Conservation (phyloP, 345 rosid genomes). For the Populus euphratica region DNA sequence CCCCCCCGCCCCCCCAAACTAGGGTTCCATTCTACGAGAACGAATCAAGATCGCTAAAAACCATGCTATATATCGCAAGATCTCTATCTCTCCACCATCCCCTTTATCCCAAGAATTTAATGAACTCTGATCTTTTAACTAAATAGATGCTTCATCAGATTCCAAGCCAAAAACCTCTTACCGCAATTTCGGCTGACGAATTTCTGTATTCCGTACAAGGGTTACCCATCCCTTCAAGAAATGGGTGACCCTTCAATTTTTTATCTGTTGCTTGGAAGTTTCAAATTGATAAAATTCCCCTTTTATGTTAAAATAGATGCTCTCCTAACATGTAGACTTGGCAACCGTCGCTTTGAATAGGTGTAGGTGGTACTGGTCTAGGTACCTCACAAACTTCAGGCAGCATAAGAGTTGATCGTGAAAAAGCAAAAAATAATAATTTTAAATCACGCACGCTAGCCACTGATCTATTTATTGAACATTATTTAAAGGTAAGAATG, state of each 20-base stretch:
- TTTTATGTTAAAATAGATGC: background rate
- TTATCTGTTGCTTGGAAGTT: background rate
- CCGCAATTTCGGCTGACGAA: background rate
- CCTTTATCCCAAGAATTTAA: background rate
- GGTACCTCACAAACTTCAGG: background rate
- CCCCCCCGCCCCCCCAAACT: conserved; percentile 5
- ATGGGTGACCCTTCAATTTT: background rate
- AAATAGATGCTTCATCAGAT: background rate
- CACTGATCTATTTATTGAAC: no score
- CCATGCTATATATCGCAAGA: conserved; percentile 16
- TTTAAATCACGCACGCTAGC: no score
- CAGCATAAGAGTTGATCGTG: no score
- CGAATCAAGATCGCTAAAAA: background rate
- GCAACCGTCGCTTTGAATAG: background rate
- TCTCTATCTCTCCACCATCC: background rate
- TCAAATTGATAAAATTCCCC: background rate
- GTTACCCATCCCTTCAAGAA: background rate
- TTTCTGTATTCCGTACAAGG: background rate
- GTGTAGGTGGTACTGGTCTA: no score
- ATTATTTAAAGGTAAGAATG: no score
- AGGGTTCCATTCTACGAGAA: background rate
- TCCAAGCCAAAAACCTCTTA: background rate
- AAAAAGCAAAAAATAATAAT: no score
- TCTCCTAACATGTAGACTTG: background rate
- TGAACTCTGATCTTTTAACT: background rate